Percentiles rank a stretch among this genome's conserved stretches.
These are phyloP conservation scores for Fraxinus nigra DNA, from an alignment of 305 asterid genomes.

Conservation along the genomic window DNA sequence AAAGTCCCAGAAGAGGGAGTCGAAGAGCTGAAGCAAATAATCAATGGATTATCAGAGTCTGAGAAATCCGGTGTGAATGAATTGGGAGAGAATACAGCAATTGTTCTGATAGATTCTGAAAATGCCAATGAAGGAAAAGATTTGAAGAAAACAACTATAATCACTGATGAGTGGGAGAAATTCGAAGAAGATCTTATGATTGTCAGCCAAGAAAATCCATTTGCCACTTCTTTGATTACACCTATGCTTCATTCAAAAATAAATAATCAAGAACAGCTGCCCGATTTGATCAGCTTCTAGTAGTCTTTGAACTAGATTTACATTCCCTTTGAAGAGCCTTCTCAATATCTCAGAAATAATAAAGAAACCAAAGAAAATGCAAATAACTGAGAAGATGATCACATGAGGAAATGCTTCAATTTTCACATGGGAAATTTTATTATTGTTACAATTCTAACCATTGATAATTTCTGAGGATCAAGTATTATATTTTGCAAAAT, in stretches of 20 bases:
- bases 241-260: neutral
- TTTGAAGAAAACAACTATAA: constrained; percentile 33
- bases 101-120: constrained; percentile 20
- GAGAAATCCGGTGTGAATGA: neutral
- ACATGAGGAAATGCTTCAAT: neutral
- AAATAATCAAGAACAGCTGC: constrained; percentile 29
- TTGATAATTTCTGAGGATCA: neutral
- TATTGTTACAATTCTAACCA: neutral
- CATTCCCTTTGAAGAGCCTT: too few relatives aligned
- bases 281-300: constrained; percentile 53
- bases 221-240: constrained; percentile 16
- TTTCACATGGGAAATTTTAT: neutral
- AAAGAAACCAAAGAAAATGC: neutral
- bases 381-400: neutral
- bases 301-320: too few relatives aligned
- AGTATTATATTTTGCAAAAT: neutral
- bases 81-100: constrained; percentile 20
- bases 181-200: constrained; percentile 58
- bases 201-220: constrained; percentile 26
- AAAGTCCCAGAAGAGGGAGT: constrained; percentile 56
- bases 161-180: constrained; percentile 76
- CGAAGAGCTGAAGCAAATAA: constrained; percentile 51
- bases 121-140: neutral
- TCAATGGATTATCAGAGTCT: constrained; percentile 26
- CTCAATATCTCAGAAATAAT: neutral